These are phyloP conservation scores for Boletellus dicymbophilus DNA, from an alignment of 1,284 basidiomycete species.

Conservation along the genomic window DNA sequence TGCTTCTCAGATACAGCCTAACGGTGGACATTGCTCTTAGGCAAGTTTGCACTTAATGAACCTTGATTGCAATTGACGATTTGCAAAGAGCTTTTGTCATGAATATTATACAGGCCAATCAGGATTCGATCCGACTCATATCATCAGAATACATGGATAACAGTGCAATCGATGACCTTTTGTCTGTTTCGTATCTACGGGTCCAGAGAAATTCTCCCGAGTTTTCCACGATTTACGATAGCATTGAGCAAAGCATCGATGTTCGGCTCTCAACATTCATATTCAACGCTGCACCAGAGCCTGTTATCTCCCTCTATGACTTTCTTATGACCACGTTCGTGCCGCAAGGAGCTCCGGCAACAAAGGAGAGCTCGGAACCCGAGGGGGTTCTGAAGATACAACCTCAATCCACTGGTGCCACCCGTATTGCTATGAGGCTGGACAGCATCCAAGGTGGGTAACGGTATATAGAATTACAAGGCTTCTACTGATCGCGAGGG, in stretches of 20 bases:
- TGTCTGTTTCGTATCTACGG: constrained; percentile 83
- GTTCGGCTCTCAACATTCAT: constrained; percentile 93
- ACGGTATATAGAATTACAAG: neutral
- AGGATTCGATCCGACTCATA: constrained; percentile 68
- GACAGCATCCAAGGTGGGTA: constrained; percentile 80
- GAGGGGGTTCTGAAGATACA: constrained; percentile 6
- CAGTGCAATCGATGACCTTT: constrained; percentile 65
- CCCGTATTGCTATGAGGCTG: constrained; percentile 84
- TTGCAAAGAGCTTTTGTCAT: constrained; percentile 62
- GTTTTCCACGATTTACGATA: constrained; percentile 81
- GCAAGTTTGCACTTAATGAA: constrained; percentile 37
- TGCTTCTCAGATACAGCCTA: constrained; percentile 85
- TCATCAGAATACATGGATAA: constrained; percentile 64
- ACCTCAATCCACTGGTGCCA: constrained; percentile 53
- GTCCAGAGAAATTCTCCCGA: constrained; percentile 89
- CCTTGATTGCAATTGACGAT: constrained; percentile 4
- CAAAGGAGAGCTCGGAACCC: constrained; percentile 13
- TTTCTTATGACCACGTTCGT: constrained; percentile 99
- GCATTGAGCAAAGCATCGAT: constrained; percentile 89
- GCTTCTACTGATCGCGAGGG: constrained; percentile 11
- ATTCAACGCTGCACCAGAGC: constrained; percentile 89
- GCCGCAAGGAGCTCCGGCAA: constrained; percentile 38
- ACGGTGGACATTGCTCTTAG: constrained; percentile 84
- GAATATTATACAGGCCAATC: constrained; percentile 68
- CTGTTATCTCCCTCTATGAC: constrained; percentile 91